These are phyloP conservation scores for Pelargonium fulgidum DNA, from an alignment of 441 rosid species.

Conservation along the genomic window DNA sequence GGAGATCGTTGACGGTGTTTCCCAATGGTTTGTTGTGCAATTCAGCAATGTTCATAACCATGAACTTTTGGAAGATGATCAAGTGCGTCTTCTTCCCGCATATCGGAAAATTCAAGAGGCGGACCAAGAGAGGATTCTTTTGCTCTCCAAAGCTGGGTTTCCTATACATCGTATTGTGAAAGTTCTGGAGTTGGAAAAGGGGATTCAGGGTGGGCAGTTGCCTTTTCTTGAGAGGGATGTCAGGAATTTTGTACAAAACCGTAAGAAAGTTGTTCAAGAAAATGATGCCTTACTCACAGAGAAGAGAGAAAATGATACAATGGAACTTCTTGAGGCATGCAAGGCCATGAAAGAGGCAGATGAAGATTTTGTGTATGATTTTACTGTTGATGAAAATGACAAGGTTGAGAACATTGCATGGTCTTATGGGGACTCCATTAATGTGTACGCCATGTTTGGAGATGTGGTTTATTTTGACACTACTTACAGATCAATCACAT, in stretches of 20 bases:
- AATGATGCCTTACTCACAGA: slow-evolving; percentile 69
- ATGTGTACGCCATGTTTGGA: slow-evolving; percentile 52
- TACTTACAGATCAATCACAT: slow-evolving; percentile 67
- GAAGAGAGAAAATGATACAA: slow-evolving; percentile 58
- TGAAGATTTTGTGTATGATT: slow-evolving; percentile 52
- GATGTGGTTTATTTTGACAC: slow-evolving; percentile 80
- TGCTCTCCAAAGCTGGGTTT: slow-evolving; percentile 88
- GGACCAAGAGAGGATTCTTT: slow-evolving; percentile 81
- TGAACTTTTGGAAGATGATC: slow-evolving; percentile 84
- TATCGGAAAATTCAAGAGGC: slow-evolving; percentile 80
- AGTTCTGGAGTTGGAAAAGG: slow-evolving; percentile 77
- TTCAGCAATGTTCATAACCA: slow-evolving; percentile 95
- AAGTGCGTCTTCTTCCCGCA: slow-evolving; percentile 84
- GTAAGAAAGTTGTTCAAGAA: slow-evolving; percentile 81
- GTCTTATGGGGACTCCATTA: slow-evolving; percentile 61
- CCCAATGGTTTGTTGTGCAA: slow-evolving; percentile 82
- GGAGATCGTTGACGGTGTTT: slow-evolving; percentile 49
- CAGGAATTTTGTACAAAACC: slow-evolving; percentile 74
- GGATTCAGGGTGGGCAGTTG: slow-evolving; percentile 74
- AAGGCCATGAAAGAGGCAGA: slow-evolving; percentile 63
- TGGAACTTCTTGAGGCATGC: slow-evolving; percentile 77
- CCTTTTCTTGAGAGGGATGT: slow-evolving; percentile 92
- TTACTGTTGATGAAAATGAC: slow-evolving; percentile 48
- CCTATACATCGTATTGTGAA: slow-evolving; percentile 79
- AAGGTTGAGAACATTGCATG: slow-evolving; percentile 82